Base-by-base conservation (phyloP, 371 early-diverging fungal genomes). In the Caulochytrium protostelioides region DNA sequence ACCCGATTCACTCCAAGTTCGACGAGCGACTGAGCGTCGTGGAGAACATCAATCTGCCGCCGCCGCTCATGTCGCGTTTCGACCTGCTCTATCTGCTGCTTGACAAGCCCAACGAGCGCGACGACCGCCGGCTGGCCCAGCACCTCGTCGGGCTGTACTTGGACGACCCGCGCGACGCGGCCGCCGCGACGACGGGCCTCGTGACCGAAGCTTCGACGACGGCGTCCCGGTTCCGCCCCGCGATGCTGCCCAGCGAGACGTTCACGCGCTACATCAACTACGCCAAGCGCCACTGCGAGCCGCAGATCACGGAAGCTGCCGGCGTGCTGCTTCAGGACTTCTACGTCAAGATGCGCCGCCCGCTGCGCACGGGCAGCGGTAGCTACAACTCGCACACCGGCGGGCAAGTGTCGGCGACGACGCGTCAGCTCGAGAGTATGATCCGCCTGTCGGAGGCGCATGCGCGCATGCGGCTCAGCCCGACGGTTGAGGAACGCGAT, bases 401-500 rank as follows among this genome's bases (percentile, higher is more conserved):
- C 25, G 44, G n/a, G 75, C 70, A 15, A 80, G 77, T 34, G 77
- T 80, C 18, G 72, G 95, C 95, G 1, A 99, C 99, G 0, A 97
- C 98, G 2, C 72, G 99, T 37, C 99, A 99, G 59, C 65, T 99
- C 22, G 99, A 99, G 66, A 83, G 85, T 16, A 79, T 99, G 78
- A 91, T 99, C 46, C 79, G 99, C 31, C 70, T 99, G 52, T 62
- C 92, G 14, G 99, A 99, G 53, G 99, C 98, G 2, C 91, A 92
- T 47, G 99, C 99, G 36, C 70, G 73, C 44, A 83, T 98, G 87
- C 66, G 81, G 21, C 39, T 70, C 1, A 52, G 57, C 0, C 20
- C 15, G 2, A 42, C 47, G 10, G 71, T 74, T 10, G 65, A 67
- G 2, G 35, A 19, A 2, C n/a, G 22, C 14, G 75, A 74, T 43